A percentile compares a stretch with the other conserved stretches of the same genome.
phyloP scores from a whole-genome alignment of 495 filamentous ascomycete species.

The Endocarpon pusillum region DNA sequence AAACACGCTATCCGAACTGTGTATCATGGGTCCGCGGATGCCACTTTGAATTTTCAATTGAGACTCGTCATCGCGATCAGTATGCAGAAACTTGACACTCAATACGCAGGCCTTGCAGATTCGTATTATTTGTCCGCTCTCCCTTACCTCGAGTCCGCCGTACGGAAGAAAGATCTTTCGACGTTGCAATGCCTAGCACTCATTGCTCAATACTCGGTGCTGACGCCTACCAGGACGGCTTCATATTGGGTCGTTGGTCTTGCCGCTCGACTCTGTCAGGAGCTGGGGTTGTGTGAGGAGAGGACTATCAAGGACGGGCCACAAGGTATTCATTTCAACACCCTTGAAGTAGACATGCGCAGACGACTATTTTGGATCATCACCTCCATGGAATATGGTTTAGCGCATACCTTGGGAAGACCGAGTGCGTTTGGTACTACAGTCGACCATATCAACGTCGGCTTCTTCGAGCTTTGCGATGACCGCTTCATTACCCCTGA shows the following conservation, averaged over 20 bases:
- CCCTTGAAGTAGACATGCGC: slow-evolving; percentile 70
- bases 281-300: slow-evolving; percentile 71
- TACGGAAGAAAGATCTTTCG: slow-evolving; percentile 64
- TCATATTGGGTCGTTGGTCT: slow-evolving; percentile 83
- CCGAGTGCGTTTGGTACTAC: slow-evolving; percentile 65
- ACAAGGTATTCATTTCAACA: slow-evolving; percentile 31
- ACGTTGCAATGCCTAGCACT: slow-evolving; percentile 81
- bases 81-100: slow-evolving; percentile 69
- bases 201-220: slow-evolving; percentile 78
- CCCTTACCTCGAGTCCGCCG: slow-evolving; percentile 56
- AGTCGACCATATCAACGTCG: slow-evolving; percentile 63
- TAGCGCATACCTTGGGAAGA: slow-evolving; percentile 72
- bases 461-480: slow-evolving; percentile 60
- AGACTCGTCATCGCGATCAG: slow-evolving; percentile 84
- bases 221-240: slow-evolving; percentile 79
- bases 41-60: slow-evolving; percentile 70
- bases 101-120: slow-evolving; percentile 74
- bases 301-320: slow-evolving; percentile 51
- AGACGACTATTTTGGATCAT: slow-evolving; percentile 76
- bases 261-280: slow-evolving; percentile 69
- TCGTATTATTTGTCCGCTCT: slow-evolving; percentile 82
- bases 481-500: slow-evolving; percentile 65
- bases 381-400: slow-evolving; percentile 66
- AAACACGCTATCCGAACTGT: slow-evolving; percentile 61
- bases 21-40: slow-evolving; percentile 54